phyloP scores from a whole-genome alignment of 345 rosid genomes.

The Atalantia buxifolia region DNA sequence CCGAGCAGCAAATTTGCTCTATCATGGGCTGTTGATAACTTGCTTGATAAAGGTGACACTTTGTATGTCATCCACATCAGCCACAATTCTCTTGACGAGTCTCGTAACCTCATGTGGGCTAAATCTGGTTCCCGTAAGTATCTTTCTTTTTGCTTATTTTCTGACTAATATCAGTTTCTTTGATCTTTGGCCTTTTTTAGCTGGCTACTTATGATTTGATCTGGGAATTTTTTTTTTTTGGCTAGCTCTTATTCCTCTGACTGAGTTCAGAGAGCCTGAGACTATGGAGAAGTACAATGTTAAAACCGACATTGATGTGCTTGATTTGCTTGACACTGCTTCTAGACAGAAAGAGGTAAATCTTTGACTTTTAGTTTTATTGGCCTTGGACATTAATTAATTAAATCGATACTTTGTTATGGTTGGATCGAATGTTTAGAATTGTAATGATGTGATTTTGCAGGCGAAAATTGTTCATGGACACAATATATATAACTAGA shows the following conservation, averaged over 20 bases:
- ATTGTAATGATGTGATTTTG: background rate
- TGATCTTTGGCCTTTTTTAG: background rate
- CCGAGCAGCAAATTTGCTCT: constrained; percentile 90
- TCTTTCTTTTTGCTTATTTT: background rate
- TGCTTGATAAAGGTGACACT: constrained; percentile 71
- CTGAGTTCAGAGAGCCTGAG: constrained; percentile 83
- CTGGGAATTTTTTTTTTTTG: background rate
- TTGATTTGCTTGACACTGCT: constrained; percentile 85
- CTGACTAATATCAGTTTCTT: background rate
- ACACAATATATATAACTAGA: too few relatives aligned
- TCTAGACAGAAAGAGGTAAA: constrained; percentile 78
- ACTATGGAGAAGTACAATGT: constrained; percentile 57
- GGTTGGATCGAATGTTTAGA: background rate
- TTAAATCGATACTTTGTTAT: background rate
- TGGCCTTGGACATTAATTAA: too few relatives aligned
- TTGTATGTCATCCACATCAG: constrained; percentile 67
- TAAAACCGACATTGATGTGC: constrained; percentile 51
- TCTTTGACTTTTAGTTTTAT: background rate
- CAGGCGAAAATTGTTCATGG: constrained; percentile 39
- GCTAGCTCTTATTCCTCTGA: constrained; percentile 81
- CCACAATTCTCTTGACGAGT: constrained; percentile 36
- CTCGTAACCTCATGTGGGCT: constrained; percentile 53
- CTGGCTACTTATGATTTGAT: constrained; percentile 11
- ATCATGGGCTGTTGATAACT: constrained; percentile 76
- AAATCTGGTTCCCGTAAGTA: constrained; percentile 77